Percentiles rank a stretch among this genome's conserved stretches.
These are phyloP conservation scores for Sonneratia caseolaris DNA, from an alignment of 345 rosid species.

Conservation along the genomic window DNA sequence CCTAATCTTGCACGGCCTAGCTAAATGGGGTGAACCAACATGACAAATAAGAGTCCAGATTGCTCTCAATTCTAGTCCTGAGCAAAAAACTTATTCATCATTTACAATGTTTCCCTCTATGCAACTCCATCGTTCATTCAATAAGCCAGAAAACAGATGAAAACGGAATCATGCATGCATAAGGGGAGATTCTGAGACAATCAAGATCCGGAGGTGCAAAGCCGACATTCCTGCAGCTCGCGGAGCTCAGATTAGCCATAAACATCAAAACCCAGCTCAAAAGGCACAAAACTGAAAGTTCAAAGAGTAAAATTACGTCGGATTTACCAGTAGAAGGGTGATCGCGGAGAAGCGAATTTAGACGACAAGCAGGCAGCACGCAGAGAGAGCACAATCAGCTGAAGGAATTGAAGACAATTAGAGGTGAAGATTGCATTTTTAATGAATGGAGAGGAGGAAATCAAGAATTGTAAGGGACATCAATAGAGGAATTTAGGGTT, in stretches of 20 bases:
- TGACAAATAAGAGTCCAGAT: too few species aligned
- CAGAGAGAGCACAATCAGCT: background rate
- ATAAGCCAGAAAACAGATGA: background rate
- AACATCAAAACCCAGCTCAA: background rate
- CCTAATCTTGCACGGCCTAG: background rate
- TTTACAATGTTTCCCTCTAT: background rate
- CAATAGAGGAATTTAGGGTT: constrained; percentile 5
- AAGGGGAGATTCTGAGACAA: background rate
- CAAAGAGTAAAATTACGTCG: background rate
- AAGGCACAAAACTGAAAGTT: background rate
- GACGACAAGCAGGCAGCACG: constrained; percentile 3
- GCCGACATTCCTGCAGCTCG: background rate
- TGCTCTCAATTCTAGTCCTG: background rate
- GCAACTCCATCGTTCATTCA: background rate
- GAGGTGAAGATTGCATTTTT: background rate
- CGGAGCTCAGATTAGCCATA: background rate
- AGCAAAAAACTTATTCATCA: background rate
- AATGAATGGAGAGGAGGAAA: background rate
- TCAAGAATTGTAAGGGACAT: background rate
- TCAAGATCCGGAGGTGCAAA: background rate
- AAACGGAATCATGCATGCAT: background rate
- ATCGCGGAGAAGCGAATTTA: background rate
- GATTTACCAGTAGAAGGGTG: constrained; percentile 5
- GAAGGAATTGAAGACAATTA: background rate
- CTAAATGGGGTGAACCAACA: too few species aligned